Conservation (phyloP, 805 yeast species). For the Wickerhamiella slavikovae region DNA sequence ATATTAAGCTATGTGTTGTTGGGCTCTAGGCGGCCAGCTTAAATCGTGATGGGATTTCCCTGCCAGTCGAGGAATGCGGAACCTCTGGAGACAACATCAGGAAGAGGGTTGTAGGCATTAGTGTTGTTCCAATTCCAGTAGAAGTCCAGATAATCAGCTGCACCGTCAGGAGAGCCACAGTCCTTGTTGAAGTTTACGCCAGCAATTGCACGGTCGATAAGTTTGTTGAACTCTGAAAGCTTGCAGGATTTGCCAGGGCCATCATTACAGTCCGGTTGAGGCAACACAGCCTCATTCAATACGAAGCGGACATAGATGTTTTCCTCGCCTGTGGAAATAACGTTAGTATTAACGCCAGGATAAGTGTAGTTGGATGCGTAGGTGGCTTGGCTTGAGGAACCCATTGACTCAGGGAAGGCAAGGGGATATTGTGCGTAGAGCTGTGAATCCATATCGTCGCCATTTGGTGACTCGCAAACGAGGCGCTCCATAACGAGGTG, state of each 20-base stretch:
- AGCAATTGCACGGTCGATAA: conserved; percentile 5
- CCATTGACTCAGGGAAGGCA: conserved; percentile 8
- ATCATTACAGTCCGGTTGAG: conserved; percentile 25
- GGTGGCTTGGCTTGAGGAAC: conserved; percentile 3
- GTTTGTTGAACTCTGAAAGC: conserved; percentile 14
- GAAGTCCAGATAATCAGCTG: conserved; percentile 10
- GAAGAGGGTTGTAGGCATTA: too few species aligned
- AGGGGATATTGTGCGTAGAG: conserved; percentile 3
- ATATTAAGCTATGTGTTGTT: too few species aligned
- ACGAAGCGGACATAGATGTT: conserved; percentile 26
- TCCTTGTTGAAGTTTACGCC: conserved; percentile 4
- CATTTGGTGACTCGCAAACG: too few species aligned
- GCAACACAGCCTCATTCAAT: conserved; percentile 34
- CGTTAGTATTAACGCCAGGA: conserved; percentile 1
- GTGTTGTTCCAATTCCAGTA: conserved; percentile 14
- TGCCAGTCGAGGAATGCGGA: too few species aligned
- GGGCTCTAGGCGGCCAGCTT: too few species aligned
- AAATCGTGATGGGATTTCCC: too few species aligned
- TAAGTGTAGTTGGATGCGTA: conserved; percentile 7
- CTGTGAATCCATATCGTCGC: not conserved
- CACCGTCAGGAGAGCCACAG: conserved; percentile 6
- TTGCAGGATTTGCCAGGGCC: conserved; percentile 37
- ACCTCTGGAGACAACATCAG: too few species aligned
- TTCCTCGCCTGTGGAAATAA: too few species aligned
- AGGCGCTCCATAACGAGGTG: conserved; percentile 30